These are phyloP conservation scores for Scheffersomyces stipitis DNA, from an alignment of 805 yeast genomes.

Conservation along the genomic window DNA sequence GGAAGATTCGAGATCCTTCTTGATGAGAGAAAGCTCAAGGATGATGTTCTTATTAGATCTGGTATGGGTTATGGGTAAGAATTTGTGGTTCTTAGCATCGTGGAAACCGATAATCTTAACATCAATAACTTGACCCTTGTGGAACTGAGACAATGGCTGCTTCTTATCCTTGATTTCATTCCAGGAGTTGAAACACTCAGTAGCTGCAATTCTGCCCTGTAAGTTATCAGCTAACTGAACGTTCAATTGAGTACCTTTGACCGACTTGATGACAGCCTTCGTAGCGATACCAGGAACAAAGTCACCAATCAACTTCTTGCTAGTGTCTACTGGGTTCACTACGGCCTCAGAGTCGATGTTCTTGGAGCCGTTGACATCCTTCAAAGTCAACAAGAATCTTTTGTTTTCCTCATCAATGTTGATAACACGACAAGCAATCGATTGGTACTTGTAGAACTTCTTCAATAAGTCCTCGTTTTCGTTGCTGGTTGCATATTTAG, in stretches of 20 bases:
- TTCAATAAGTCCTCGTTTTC: conserved; percentile 51
- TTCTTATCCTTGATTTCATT: conserved; percentile 56
- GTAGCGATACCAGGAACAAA: conserved; percentile 60
- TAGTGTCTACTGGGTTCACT: conserved; percentile 60
- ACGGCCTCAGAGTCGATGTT: conserved; percentile 29
- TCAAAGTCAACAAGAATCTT: conserved; percentile 69
- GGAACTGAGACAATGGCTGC: conserved; percentile 60
- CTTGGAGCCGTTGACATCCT: conserved; percentile 26
- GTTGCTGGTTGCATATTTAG: conserved; percentile 63
- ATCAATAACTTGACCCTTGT: conserved; percentile 54
- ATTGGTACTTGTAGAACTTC: conserved; percentile 63
- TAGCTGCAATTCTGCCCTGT: conserved; percentile 76
- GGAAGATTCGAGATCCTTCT: conserved; percentile 34
- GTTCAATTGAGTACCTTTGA: conserved; percentile 72
- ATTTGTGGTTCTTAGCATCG: conserved; percentile 66
- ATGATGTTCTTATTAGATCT: conserved; percentile 54
- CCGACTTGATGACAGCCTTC: conserved; percentile 56
- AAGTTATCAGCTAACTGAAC: conserved; percentile 74
- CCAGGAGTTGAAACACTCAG: conserved; percentile 59
- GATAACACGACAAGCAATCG: conserved; percentile 66
- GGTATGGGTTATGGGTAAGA: conserved; percentile 60
- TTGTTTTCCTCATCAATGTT: conserved; percentile 66
- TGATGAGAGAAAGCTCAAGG: conserved; percentile 62
- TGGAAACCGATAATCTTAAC: conserved; percentile 76
- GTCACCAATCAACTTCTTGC: conserved; percentile 50